Conservation (phyloP, 257 asterid species). For the Buddleja alternifolia region DNA sequence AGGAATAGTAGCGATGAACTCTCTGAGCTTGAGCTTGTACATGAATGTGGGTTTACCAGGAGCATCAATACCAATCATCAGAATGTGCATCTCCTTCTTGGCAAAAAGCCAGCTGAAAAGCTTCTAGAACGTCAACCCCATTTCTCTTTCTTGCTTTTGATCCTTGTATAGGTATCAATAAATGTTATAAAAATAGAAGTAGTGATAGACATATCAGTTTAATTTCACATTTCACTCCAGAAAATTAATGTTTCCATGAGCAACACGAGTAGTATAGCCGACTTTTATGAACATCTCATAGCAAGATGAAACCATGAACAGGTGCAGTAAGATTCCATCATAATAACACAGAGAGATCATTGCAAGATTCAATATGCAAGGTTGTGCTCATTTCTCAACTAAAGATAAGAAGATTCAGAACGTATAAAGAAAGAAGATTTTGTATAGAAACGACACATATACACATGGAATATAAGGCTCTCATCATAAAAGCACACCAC, state of each 20-base stretch:
- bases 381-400: neutral
- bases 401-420: neutral
- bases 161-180: conserved; percentile 30
- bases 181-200: conserved; percentile 3
- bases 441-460: neutral
- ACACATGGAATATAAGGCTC: neutral
- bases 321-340: neutral
- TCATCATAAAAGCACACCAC: neutral
- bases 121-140: conserved; percentile 74
- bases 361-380: neutral
- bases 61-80: conserved; percentile 69
- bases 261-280: neutral
- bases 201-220: neutral
- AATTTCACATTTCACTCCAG: neutral
- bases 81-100: conserved; percentile 70
- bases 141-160: conserved; percentile 45
- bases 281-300: neutral
- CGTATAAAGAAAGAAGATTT: neutral
- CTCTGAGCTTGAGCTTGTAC: conserved; percentile 75
- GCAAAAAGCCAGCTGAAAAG: conserved; percentile 72
- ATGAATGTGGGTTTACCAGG: conserved; percentile 70
- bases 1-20: conserved; percentile 66
- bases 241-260: neutral
- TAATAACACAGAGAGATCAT: neutral
- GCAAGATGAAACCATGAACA: neutral